Conservation (phyloP, 805 yeast species). For the Kockiozyma suomiensis region DNA sequence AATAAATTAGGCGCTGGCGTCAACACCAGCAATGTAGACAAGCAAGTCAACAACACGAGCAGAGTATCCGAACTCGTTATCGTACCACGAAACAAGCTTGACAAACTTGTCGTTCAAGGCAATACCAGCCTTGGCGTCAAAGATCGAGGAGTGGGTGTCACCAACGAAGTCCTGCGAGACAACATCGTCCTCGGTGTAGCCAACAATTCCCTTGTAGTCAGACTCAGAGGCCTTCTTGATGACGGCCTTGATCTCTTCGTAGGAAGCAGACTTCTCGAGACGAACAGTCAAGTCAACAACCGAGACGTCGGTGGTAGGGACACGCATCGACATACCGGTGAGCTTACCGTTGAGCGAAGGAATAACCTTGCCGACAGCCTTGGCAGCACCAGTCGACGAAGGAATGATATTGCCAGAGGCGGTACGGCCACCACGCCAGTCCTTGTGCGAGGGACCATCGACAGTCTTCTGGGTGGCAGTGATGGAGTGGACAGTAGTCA, state of each 20-base stretch:
- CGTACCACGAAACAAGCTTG: slow-evolving; percentile 93
- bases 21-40: slow-evolving; percentile 72
- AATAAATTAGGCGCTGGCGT: slow-evolving; percentile 30
- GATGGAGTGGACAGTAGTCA: slow-evolving; percentile 96
- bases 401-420: slow-evolving; percentile 95
- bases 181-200: slow-evolving; percentile 91
- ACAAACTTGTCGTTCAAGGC: slow-evolving; percentile 83
- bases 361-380: slow-evolving; percentile 94
- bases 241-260: slow-evolving; percentile 79
- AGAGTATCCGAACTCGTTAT: slow-evolving; percentile 94
- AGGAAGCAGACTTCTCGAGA: slow-evolving; percentile 72
- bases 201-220: slow-evolving; percentile 76
- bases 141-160: slow-evolving; percentile 82
- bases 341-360: slow-evolving; percentile 89
- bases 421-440: slow-evolving; percentile 98
- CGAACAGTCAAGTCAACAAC: slow-evolving; percentile 91
- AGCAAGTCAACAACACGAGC: slow-evolving; percentile 93
- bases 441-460: slow-evolving; percentile 96
- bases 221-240: slow-evolving; percentile 77
- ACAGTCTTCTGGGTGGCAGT: slow-evolving; percentile 96
- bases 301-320: slow-evolving; percentile 90
- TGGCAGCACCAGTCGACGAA: slow-evolving; percentile 96
- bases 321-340: slow-evolving; percentile 93
- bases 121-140: slow-evolving; percentile 90
- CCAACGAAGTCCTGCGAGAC: slow-evolving; percentile 88